phyloP scores from a whole-genome alignment of 2,329 filamentous ascomycete species.

The Pseudocercospora fuligena region DNA sequence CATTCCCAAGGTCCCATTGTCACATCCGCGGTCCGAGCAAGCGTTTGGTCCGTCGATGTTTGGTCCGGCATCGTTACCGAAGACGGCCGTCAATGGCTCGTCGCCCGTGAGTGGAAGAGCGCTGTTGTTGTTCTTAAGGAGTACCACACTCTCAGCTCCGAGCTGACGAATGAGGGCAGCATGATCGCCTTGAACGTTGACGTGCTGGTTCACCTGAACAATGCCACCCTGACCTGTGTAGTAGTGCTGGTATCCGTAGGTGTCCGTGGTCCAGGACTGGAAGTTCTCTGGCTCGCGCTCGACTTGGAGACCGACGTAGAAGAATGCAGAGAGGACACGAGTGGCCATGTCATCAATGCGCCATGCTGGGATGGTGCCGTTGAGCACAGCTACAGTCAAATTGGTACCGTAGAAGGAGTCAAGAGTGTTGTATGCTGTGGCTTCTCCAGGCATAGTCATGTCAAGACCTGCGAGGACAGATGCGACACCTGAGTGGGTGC shows the following conservation, averaged over 20 bases:
- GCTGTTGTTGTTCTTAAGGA: constrained; percentile 68
- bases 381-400: constrained; percentile 40
- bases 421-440: constrained; percentile 70
- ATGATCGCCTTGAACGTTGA: constrained; percentile 79
- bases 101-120: constrained; percentile 56
- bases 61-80: constrained; percentile 56
- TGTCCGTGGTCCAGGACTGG: constrained; percentile 54
- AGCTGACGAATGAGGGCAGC: constrained; percentile 70
- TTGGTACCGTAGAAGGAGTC: constrained; percentile 61
- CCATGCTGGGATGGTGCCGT: constrained; percentile 39
- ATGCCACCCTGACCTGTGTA: constrained; percentile 62
- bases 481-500: constrained; percentile 44
- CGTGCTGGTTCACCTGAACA: constrained; percentile 73
- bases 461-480: constrained; percentile 40
- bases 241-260: constrained; percentile 69
- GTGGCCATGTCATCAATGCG: constrained; percentile 43
- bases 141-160: constrained; percentile 57
- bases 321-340: constrained; percentile 48
- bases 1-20: constrained; percentile 53
- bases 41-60: constrained; percentile 54
- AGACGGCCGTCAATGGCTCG: constrained; percentile 55
- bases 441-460: constrained; percentile 62
- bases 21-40: constrained; percentile 50
- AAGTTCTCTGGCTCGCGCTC: constrained; percentile 52
- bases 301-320: constrained; percentile 56